Base-by-base conservation (phyloP, 192 early-diverging fungal genomes). In the Backusella psychrophila region DNA sequence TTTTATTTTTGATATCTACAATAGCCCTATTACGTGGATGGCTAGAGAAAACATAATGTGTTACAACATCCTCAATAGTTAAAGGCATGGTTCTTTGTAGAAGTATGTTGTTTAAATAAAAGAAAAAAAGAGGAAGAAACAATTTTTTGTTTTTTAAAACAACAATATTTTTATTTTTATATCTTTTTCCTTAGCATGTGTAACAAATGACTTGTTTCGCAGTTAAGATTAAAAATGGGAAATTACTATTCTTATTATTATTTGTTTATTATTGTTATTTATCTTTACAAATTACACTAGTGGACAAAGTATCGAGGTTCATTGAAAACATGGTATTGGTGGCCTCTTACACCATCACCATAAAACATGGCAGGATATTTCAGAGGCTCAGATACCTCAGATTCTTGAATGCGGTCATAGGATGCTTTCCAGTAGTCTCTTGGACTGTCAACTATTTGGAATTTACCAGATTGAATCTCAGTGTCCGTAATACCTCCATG, bases 401-500 rank as follows among this genome's bases (percentile, higher is more conserved):
- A 70, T 75, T 93, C 92, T 8, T 72, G 31, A 38, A 93, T 84
- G n/a, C 86, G 87, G 2, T 73, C 77, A 81, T 93, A 90, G 46
- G 84, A 85, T 53, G 89, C 89, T 73, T 82, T 74, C 85, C 89
- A 86, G 7, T 66, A 80, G 21, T 80, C 39, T 21, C 69, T 71
- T 0, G 81, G 80, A 21, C 75, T 70, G 71, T 87, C 86, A 3
- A 93, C 83, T 3, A 91, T 73, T 67, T 85, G 82, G 83, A 92
- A 95, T 79, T 93, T 93, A 70, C 89, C 93, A 35, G 85, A 85
- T 78, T 95, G 93, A 71, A 95, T 93, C 86, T 95, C 93, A 14
- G 93, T 95, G 71, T 95, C 93, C 0, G 93, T 93, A 75, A 95
- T 93, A 14, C 88, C 89, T 39, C 93, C 93, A 68, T 93, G 93